phyloP scores from a whole-genome alignment of 352 stramenopile genomes.

The Pythium plurisporium region DNA sequence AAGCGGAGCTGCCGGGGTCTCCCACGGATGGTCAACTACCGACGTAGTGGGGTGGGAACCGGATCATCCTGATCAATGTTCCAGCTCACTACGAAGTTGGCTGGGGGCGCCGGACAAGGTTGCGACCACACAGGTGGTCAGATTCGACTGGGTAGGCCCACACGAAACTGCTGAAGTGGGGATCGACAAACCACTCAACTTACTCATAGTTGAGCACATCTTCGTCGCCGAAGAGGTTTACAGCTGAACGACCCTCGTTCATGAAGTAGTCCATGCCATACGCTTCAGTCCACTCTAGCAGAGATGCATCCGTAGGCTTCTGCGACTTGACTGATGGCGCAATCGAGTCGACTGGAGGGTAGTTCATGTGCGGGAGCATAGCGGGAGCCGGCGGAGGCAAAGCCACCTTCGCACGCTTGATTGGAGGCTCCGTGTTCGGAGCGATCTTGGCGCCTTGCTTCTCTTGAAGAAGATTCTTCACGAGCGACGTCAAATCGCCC shows the following conservation, averaged over 20 bases:
- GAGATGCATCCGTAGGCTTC: conserved; percentile 57
- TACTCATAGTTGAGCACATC: conserved; percentile 46
- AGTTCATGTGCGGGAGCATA: conserved; percentile 21
- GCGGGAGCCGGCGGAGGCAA: conserved; percentile 8
- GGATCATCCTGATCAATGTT: too few species aligned
- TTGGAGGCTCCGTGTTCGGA: conserved; percentile 12
- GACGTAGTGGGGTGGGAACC: too few species aligned
- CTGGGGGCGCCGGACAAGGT: too few species aligned
- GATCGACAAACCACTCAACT: too few species aligned
- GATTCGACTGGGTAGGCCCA: too few species aligned
- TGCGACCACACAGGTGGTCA: too few species aligned
- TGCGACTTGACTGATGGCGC: conserved; percentile 29
- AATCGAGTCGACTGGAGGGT: conserved; percentile 29
- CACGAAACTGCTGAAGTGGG: too few species aligned
- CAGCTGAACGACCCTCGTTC: conserved; percentile 41
- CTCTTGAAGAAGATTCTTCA: conserved; percentile 69
- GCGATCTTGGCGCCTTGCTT: conserved; percentile 22
- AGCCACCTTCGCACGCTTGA: conserved; percentile 46
- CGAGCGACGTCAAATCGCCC: conserved; percentile 62
- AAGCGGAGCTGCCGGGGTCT: too few species aligned
- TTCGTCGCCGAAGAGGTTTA: conserved; percentile 60
- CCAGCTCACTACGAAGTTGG: too few species aligned
- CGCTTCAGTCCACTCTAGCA: conserved; percentile 76
- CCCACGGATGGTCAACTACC: too few species aligned
- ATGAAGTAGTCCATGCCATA: conserved; percentile 80